phyloP scores from a whole-genome alignment of 257 asterid genomes.

The Gentiana macrophylla region DNA sequence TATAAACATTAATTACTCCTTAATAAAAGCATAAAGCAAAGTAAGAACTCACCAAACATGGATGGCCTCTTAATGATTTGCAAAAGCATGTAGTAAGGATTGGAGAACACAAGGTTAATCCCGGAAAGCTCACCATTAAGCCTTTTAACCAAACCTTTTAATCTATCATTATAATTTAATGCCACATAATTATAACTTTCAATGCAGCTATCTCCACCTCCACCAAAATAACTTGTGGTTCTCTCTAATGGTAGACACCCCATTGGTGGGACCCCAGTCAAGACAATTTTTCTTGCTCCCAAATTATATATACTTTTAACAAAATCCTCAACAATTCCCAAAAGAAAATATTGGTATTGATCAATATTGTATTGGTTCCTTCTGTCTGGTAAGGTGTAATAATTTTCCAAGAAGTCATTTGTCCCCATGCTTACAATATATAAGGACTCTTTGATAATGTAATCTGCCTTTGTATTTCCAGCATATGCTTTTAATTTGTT shows the following conservation, averaged over 20 bases:
- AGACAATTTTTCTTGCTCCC: constrained; percentile 64
- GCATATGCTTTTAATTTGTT: constrained; percentile 29
- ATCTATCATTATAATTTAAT: constrained; percentile 31
- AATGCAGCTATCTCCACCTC: constrained; percentile 53
- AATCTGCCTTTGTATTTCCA: constrained; percentile 37
- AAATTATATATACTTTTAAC: constrained; percentile 34
- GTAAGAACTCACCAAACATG: constrained; percentile 36
- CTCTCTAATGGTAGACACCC: constrained; percentile 89
- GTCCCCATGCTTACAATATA: constrained; percentile 77
- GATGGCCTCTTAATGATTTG: constrained; percentile 49
- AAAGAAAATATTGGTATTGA: constrained; percentile 38
- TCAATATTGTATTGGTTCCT: constrained; percentile 48
- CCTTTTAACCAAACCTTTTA: constrained; percentile 34
- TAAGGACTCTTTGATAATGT: constrained; percentile 43
- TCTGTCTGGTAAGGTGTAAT: constrained; percentile 47
- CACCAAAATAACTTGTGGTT: constrained; percentile 47
- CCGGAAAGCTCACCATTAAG: constrained; percentile 51
- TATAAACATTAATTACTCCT: too few species aligned
- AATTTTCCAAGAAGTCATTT: constrained; percentile 85
- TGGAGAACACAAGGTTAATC: constrained; percentile 40
- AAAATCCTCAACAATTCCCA: constrained; percentile 43
- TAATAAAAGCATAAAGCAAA: too few species aligned
- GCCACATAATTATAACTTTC: constrained; percentile 65
- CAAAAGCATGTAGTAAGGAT: constrained; percentile 42
- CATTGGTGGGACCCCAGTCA: constrained; percentile 85